These are phyloP conservation scores for Cyberlindnera amylophila DNA, from an alignment of 805 yeast species.

Conservation along the genomic window DNA sequence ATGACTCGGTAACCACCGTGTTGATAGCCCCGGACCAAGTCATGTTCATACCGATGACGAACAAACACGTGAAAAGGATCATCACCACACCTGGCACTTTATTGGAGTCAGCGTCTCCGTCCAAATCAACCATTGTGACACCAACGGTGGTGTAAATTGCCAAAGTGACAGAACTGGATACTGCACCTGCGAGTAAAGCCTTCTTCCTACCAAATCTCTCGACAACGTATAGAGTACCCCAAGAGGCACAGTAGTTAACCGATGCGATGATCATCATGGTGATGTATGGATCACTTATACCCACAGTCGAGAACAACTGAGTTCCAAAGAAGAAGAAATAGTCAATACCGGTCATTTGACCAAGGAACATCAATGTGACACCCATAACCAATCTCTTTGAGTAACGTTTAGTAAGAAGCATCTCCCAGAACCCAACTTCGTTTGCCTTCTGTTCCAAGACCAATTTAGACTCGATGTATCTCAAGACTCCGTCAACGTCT, in stretches of 20 bases:
- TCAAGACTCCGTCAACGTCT: slow-evolving; percentile 48
- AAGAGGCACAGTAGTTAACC: slow-evolving; percentile 56
- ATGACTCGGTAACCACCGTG: slow-evolving; percentile 63
- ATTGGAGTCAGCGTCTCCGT: slow-evolving; percentile 44
- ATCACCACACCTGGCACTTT: slow-evolving; percentile 62
- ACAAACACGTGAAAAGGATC: slow-evolving; percentile 68
- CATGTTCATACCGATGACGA: slow-evolving; percentile 67
- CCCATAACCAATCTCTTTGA: slow-evolving; percentile 49
- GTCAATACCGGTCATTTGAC: slow-evolving; percentile 66
- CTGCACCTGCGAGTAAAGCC: slow-evolving; percentile 45
- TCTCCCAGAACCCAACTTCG: slow-evolving; percentile 46
- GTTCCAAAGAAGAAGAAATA: slow-evolving; percentile 68
- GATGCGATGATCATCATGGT: slow-evolving; percentile 57
- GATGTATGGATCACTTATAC: slow-evolving; percentile 53
- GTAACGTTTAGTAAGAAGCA: no score
- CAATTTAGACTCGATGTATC: slow-evolving; percentile 57
- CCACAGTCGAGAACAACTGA: slow-evolving; percentile 57
- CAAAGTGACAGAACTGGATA: slow-evolving; percentile 44
- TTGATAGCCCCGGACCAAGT: slow-evolving; percentile 72
- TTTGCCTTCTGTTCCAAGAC: slow-evolving; percentile 68
- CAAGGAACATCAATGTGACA: slow-evolving; percentile 54
- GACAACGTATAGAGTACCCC: slow-evolving; percentile 45
- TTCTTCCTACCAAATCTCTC: slow-evolving; percentile 54
- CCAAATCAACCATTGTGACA: slow-evolving; percentile 40
- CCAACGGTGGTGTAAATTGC: slow-evolving; percentile 58